Conservation (phyloP, 306 rosid species). For the Cicer yamashitae region DNA sequence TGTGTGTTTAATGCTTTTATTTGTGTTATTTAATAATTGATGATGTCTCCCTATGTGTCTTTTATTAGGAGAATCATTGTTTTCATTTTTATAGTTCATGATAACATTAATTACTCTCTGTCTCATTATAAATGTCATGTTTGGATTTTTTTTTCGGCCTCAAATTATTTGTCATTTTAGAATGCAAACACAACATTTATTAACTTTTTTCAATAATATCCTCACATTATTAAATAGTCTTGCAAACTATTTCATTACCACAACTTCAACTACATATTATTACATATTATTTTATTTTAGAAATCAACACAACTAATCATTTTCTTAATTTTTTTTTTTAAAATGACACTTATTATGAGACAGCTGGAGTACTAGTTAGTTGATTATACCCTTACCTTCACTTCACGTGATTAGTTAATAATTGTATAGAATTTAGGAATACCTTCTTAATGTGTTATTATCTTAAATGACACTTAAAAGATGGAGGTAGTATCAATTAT, state of each 20-base stretch:
- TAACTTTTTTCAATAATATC: neutral
- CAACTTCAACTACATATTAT: too few relatives aligned
- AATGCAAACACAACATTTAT: neutral
- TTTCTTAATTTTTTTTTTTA: neutral
- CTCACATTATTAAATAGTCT: neutral
- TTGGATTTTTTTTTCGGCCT: neutral
- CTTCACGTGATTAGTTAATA: neutral
- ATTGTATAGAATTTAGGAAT: neutral
- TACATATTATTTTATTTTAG: too few relatives aligned
- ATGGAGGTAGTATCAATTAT: neutral
- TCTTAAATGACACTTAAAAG: neutral
- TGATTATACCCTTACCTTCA: too few relatives aligned
- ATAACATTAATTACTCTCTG: neutral
- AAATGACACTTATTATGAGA: neutral
- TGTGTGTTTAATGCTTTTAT: conserved; percentile 17
- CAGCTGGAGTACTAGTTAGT: neutral
- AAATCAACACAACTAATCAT: too few relatives aligned
- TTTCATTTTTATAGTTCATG: neutral
- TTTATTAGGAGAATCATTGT: neutral
- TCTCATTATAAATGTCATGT: neutral
- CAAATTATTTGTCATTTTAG: neutral
- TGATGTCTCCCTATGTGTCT: neutral
- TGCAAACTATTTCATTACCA: neutral
- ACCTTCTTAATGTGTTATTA: neutral
- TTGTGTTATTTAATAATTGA: conserved; percentile 8